These are phyloP conservation scores for Casuarina cunninghamiana DNA, from an alignment of 306 rosid species.

Conservation along the genomic window DNA sequence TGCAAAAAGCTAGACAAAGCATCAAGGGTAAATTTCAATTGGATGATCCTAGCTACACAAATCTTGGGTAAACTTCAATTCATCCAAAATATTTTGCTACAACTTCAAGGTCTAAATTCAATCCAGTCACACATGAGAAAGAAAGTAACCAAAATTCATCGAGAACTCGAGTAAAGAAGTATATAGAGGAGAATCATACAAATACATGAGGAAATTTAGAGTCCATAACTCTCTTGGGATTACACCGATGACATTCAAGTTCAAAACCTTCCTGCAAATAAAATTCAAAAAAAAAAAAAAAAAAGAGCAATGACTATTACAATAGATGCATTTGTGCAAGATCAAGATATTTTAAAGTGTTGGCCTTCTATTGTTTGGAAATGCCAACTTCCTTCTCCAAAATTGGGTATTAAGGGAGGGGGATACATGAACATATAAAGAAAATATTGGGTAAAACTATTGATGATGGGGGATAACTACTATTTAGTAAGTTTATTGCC, in stretches of 20 bases:
- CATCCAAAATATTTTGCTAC: too few relatives aligned
- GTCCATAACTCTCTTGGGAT: constrained; percentile 2
- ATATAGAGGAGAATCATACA: constrained; percentile 27
- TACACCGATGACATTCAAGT: not conserved
- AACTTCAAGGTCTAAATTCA: not conserved
- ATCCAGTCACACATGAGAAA: not conserved
- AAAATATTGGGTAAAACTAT: too few relatives aligned
- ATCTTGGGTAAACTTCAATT: too few relatives aligned
- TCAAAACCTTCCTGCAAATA: not conserved
- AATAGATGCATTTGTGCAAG: not conserved
- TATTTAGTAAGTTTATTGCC: too few relatives aligned
- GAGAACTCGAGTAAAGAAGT: not conserved
- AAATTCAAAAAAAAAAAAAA: not conserved
- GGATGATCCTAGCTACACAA: not conserved
- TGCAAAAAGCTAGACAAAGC: too few relatives aligned
- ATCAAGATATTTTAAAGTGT: not conserved
- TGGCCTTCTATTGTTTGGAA: not conserved
- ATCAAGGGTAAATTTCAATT: not conserved
- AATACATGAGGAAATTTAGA: not conserved
- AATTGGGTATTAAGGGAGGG: too few relatives aligned
- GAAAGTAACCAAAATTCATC: not conserved
- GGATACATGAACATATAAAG: too few relatives aligned
- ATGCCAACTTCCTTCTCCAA: too few relatives aligned
- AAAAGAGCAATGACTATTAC: not conserved
- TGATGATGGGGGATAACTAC: too few relatives aligned